Conservation (phyloP, 2,329 filamentous ascomycete genomes). For the Pseudopyricularia javanii region DNA sequence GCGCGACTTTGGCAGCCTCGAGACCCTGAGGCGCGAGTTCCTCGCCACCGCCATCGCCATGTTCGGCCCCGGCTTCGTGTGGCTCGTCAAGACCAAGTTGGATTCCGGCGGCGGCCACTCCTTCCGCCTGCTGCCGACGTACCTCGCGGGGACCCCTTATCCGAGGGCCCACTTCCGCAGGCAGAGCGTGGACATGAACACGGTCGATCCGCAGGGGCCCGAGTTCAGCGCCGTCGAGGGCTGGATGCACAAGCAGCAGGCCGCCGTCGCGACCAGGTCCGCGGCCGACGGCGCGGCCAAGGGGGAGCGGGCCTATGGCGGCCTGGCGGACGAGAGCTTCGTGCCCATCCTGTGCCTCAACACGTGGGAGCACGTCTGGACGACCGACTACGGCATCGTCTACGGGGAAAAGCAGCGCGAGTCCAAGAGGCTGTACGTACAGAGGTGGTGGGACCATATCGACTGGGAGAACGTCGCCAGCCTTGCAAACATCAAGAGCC, state of each 20-base stretch:
- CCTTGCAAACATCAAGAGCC: slow-evolving; percentile 17
- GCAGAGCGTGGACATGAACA: slow-evolving; percentile 60
- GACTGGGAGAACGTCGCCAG: slow-evolving; percentile 68
- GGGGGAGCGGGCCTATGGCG: slow-evolving; percentile 8
- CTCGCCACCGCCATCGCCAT: slow-evolving; percentile 71
- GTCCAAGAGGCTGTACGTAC: slow-evolving; percentile 65
- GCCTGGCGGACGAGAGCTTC: slow-evolving; percentile 4
- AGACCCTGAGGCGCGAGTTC: slow-evolving; percentile 71
- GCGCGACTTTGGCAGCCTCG: slow-evolving; percentile 66
- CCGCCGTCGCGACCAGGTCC: slow-evolving; percentile 14
- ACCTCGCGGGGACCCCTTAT: slow-evolving; percentile 83
- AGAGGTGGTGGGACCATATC: slow-evolving; percentile 77
- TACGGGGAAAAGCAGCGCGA: slow-evolving; percentile 35
- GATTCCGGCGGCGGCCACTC: slow-evolving; percentile 18
- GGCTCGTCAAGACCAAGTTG: slow-evolving; percentile 55
- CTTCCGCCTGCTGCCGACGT: slow-evolving; percentile 70
- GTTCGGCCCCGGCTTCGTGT: slow-evolving; percentile 96
- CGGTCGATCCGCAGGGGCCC: slow-evolving; percentile 27
- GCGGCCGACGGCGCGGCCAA: slow-evolving; percentile 13
- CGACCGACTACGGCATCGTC: slow-evolving; percentile 63
- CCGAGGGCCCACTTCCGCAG: slow-evolving; percentile 71
- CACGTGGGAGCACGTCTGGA: slow-evolving; percentile 92
- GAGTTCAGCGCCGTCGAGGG: slow-evolving; percentile 17
- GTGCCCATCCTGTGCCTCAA: slow-evolving; percentile 66
- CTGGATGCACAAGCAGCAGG: slow-evolving; percentile 26